Conservation (phyloP, 345 rosid species). For the Corymbia maculata region DNA sequence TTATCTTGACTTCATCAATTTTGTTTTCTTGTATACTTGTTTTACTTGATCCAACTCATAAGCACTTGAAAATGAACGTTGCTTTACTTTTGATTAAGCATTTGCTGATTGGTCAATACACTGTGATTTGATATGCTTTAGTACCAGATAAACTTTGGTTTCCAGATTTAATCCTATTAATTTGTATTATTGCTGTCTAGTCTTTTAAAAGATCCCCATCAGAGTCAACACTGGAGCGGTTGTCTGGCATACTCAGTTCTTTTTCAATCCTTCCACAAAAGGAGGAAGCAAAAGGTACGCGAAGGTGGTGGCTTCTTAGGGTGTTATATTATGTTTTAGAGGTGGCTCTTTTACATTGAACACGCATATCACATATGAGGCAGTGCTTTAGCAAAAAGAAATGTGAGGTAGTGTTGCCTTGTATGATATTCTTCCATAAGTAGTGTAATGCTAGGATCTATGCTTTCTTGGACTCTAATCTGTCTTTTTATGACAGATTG, state of each 20-base stretch:
- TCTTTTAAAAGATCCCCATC: conserved; percentile 62
- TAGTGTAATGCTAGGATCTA: neutral
- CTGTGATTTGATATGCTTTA: neutral
- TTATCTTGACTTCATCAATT: neutral
- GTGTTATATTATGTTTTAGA: neutral
- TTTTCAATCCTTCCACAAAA: conserved; percentile 49
- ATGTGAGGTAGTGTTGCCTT: neutral
- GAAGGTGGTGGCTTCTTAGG: neutral
- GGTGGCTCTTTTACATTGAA: neutral
- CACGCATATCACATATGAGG: neutral
- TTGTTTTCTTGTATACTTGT: neutral
- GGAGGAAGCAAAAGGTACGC: conserved; percentile 57
- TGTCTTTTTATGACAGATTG: neutral
- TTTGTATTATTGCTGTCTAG: conserved; percentile 15
- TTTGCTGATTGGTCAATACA: neutral
- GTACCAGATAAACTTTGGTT: neutral
- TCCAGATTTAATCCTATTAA: neutral
- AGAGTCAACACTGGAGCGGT: conserved; percentile 68
- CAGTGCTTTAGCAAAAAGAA: neutral
- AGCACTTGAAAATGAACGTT: neutral
- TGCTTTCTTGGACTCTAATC: neutral
- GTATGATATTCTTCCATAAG: neutral
- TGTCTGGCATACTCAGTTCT: conserved; percentile 65
- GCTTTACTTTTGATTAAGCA: neutral
- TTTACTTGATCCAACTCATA: neutral